phyloP scores from a whole-genome alignment of 2,329 filamentous ascomycete species.

The Chaetothyriales sp. region DNA sequence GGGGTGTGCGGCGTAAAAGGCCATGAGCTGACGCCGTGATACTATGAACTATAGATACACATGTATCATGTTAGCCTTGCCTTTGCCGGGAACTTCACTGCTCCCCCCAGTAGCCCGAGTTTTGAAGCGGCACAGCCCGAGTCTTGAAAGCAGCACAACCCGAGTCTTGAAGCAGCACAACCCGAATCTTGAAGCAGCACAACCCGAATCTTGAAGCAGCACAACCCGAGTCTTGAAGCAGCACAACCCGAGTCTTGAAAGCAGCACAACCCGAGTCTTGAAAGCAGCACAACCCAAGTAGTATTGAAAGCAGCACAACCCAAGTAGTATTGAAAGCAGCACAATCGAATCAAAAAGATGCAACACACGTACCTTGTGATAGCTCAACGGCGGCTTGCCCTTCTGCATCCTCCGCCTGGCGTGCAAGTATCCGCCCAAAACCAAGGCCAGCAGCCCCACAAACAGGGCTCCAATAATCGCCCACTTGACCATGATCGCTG shows the following conservation, averaged over 20 bases:
- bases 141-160: too few relatives aligned
- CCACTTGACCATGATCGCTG: slow-evolving; percentile 57
- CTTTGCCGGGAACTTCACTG: background rate
- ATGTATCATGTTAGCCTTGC: background rate
- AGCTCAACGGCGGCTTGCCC: slow-evolving; percentile 51
- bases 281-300: too few relatives aligned
- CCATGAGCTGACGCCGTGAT: slow-evolving; percentile 23
- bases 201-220: too few relatives aligned
- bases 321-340: too few relatives aligned
- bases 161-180: too few relatives aligned
- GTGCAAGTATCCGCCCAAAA: slow-evolving; percentile 57
- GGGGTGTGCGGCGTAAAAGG: slow-evolving; percentile 11
- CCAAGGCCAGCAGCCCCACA: slow-evolving; percentile 44
- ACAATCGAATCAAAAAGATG: too few relatives aligned
- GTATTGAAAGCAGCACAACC: too few relatives aligned
- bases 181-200: too few relatives aligned
- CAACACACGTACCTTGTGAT: slow-evolving; percentile 48
- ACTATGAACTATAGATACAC: slow-evolving; percentile 27
- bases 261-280: too few relatives aligned
- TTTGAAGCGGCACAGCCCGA: too few relatives aligned
- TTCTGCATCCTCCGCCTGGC: slow-evolving; percentile 53
- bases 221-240: too few relatives aligned
- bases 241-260: too few relatives aligned
- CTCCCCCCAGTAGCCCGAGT: background rate
- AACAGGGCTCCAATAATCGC: slow-evolving; percentile 52